Evolutionary conservation across 139 green algal species (phyloP).

Genomic region (Coccomyxa sp.): DNA sequence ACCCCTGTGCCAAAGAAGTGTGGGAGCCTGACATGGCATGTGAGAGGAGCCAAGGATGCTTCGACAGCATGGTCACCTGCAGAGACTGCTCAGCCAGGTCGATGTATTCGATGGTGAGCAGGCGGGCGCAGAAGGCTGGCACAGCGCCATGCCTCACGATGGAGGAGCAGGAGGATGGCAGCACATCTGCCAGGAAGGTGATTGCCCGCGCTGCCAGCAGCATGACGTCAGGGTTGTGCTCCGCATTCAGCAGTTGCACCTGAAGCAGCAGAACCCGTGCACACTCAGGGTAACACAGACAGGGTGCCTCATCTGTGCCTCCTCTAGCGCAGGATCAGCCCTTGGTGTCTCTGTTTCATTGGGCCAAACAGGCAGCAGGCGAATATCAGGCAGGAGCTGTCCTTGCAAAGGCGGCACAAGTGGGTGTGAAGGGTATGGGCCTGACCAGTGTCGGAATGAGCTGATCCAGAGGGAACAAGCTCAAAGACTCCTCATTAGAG

Average conservation of each 20-base stretch:
- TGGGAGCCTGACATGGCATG: background rate
- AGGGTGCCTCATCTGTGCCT: too few species aligned
- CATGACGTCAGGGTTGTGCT: slow-evolving; percentile 93
- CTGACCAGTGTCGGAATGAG: slow-evolving; percentile 84
- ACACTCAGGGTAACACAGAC: background rate
- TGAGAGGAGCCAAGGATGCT: background rate
- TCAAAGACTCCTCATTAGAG: slow-evolving; percentile 81
- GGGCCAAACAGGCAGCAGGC: too few species aligned
- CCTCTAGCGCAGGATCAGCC: too few species aligned
- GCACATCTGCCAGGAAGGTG: slow-evolving; percentile 88
- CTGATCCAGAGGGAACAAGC: slow-evolving; percentile 75
- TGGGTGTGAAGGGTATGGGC: background rate
- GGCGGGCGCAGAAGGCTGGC: slow-evolving; percentile 69
- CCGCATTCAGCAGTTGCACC: slow-evolving; percentile 73
- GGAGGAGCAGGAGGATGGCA: slow-evolving; percentile 58
- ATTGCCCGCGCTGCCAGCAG: slow-evolving; percentile 88
- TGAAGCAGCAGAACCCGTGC: too few species aligned
- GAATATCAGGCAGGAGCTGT: too few species aligned
- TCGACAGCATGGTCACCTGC: slow-evolving; percentile 39
- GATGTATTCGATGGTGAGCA: slow-evolving; percentile 97
- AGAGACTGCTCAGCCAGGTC: slow-evolving; percentile 94
- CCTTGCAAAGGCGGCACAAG: too few species aligned
- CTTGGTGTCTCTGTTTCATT: too few species aligned
- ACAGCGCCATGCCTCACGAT: slow-evolving; percentile 90
- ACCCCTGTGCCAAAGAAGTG: too few species aligned